Evolutionary conservation across 2,329 filamentous ascomycete genomes (phyloP).

Genomic region (Clarireedia monteithiana): DNA sequence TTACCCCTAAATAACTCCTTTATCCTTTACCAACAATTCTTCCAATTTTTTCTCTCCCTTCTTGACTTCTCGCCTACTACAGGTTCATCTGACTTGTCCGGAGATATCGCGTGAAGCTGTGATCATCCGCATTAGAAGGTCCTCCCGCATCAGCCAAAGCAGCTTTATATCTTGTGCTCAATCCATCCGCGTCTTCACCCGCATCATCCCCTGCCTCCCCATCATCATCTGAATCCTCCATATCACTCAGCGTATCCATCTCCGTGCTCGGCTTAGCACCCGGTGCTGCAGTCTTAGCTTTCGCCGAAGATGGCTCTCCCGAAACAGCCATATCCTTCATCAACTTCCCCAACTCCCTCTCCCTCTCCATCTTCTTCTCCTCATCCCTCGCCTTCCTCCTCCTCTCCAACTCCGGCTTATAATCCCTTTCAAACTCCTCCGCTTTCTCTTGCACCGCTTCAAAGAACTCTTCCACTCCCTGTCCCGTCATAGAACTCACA

Average conservation of each 20-base stretch:
- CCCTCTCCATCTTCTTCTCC: conserved; percentile 60
- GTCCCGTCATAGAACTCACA: conserved; percentile 87
- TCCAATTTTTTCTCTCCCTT: background rate
- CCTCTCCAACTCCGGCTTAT: conserved; percentile 83
- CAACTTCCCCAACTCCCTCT: conserved; percentile 82
- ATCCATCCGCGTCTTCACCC: conserved; percentile 45
- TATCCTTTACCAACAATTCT: conserved; percentile 4
- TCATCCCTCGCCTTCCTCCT: conserved; percentile 68
- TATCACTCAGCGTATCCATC: conserved; percentile 29
- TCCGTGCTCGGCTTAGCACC: conserved; percentile 25
- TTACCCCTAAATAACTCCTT: conserved; percentile 11
- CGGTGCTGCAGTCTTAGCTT: conserved; percentile 13
- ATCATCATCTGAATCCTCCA: conserved; percentile 42
- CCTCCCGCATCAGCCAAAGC: conserved; percentile 54
- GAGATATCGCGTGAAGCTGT: conserved; percentile 30
- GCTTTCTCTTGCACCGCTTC: conserved; percentile 79
- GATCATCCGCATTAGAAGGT: conserved; percentile 29
- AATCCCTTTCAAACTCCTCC: conserved; percentile 81
- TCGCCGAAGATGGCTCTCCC: conserved; percentile 31
- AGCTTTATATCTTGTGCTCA: conserved; percentile 70
- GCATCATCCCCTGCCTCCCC: conserved; percentile 48
- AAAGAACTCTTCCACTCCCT: conserved; percentile 91
- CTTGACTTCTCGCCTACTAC: conserved; percentile 8
- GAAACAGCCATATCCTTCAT: conserved; percentile 84
- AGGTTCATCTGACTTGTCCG: conserved; percentile 28